Evolutionary conservation across 352 stramenopile species (phyloP), one percentile per base, ranked within the genome.

Genomic region (Plasmopara halstedii): DNA sequence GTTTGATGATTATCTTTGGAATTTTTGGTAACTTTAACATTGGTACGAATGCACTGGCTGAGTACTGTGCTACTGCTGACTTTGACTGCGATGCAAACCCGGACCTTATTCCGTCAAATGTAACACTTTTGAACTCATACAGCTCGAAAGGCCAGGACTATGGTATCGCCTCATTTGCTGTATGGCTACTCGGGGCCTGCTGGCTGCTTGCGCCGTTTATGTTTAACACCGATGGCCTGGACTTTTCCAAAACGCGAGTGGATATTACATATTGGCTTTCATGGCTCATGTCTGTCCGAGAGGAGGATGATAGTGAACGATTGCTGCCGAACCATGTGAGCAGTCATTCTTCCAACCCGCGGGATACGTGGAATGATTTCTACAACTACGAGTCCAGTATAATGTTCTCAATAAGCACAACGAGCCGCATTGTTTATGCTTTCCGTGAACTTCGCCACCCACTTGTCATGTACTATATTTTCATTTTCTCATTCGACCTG

Each of bases 91-190:
- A 80, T 17, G 63, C 32, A 0, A 46, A 77, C 18, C 64, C 72
- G 0, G 56, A 85, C 22, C 54, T 70, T 6, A 71, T 85, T 20
- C 75, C 77, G 11, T 62, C 70, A 25, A 86, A 88, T 42, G 71
- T 91, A 32, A 86, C 69, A 19, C 67, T 89, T 0, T 43, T 92
- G 6, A 55, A 84, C 34, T 63, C 79, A 32, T 94, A 91, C 62
- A 70, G 73, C n/a, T 83, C 73, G 0, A 92, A 90, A 58, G 79
- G 80, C 6, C 81, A 94, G 42, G 77, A 89, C 44, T 94, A 94
- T 18, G 81, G 83, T 3, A 79, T 93, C 20, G 77, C 79, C 31
- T 93, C 83, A n/a, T 94, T 93, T 50, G 77, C 83, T 4, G 79
- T 94, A 21, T 93, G 81, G 81, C 42, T 93, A 17, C 73, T 94